phyloP scores from a whole-genome alignment of 2,329 filamentous ascomycete species.

The Aureobasidium uvarum region DNA sequence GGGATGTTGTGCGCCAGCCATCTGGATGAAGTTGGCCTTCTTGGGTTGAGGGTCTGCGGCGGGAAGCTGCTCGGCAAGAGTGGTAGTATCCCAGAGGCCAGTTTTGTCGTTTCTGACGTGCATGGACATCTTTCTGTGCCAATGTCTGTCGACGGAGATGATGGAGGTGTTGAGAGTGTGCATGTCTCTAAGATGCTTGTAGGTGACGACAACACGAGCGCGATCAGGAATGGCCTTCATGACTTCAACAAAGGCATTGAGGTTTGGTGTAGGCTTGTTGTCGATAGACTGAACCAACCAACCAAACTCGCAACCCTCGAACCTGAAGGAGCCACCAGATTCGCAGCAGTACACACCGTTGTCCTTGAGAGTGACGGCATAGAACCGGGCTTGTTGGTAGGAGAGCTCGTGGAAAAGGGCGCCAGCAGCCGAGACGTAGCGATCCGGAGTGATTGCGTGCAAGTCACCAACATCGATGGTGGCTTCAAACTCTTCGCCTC shows the following conservation, averaged over 20 bases:
- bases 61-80: slow-evolving; percentile 77
- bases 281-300: slow-evolving; percentile 94
- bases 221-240: slow-evolving; percentile 80
- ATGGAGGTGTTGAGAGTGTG: slow-evolving; percentile 94
- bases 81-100: slow-evolving; percentile 91
- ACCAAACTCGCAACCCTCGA: slow-evolving; percentile 85
- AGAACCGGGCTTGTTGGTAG: slow-evolving; percentile 95
- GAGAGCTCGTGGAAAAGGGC: slow-evolving; percentile 95
- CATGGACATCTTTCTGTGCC: slow-evolving; percentile 91
- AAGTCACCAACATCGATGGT: slow-evolving; percentile 84
- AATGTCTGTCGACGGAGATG: slow-evolving; percentile 89
- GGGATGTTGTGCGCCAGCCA: slow-evolving; percentile 83
- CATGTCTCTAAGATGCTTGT: slow-evolving; percentile 91
- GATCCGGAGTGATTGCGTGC: slow-evolving; percentile 91
- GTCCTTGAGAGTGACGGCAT: slow-evolving; percentile 78
- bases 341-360: slow-evolving; percentile 90
- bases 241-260: slow-evolving; percentile 86
- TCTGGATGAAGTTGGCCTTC: slow-evolving; percentile 85
- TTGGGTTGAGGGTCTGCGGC: slow-evolving; percentile 68
- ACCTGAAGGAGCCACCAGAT: slow-evolving; percentile 88
- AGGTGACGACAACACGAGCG: slow-evolving; percentile 86
- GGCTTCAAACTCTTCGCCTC: slow-evolving; percentile 81
- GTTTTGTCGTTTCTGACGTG: slow-evolving; percentile 86
- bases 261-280: slow-evolving; percentile 83
- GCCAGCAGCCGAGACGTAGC: slow-evolving; percentile 90